Evolutionary conservation across 2,329 filamentous ascomycete species (phyloP).

Genomic region (Hymenotorrendiella dingleyae): DNA sequence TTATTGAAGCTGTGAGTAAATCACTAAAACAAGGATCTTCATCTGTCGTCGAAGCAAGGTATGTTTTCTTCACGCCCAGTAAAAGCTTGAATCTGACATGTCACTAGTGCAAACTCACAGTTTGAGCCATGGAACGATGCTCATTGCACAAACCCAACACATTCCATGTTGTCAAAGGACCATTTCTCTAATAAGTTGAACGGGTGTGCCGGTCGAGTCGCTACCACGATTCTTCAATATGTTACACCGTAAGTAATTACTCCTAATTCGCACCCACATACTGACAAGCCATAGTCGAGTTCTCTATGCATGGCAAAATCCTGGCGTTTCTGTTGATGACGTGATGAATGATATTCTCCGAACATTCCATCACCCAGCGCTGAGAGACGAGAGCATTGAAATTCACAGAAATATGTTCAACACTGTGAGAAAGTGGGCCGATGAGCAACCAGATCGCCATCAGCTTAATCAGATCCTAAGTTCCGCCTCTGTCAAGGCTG

Average conservation of each 20-base stretch:
- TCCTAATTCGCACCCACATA: neutral
- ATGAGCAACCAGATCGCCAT: constrained; percentile 59
- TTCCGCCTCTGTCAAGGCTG: constrained; percentile 74
- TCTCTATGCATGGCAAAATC: constrained; percentile 89
- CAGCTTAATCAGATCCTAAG: constrained; percentile 70
- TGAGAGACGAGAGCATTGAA: constrained; percentile 69
- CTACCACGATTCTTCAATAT: constrained; percentile 75
- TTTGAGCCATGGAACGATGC: constrained; percentile 76
- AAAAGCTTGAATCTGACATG: neutral
- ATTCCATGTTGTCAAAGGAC: constrained; percentile 79
- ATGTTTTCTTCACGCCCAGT: neutral
- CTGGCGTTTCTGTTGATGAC: constrained; percentile 73
- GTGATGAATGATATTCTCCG: constrained; percentile 75
- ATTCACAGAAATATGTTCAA: constrained; percentile 86
- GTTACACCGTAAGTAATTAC: constrained; percentile 71
- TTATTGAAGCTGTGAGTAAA: constrained; percentile 82
- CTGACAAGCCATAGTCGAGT: constrained; percentile 52
- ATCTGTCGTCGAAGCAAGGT: constrained; percentile 55
- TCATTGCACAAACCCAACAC: constrained; percentile 69
- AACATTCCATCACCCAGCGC: constrained; percentile 85
- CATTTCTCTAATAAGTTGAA: constrained; percentile 78
- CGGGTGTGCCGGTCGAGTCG: constrained; percentile 68
- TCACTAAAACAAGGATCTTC: constrained; percentile 81
- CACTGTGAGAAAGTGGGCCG: constrained; percentile 75
- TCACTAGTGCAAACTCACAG: constrained; percentile 58